Conservation (phyloP, 2,329 filamentous ascomycete genomes). For the Hymenoscyphus albidus region DNA sequence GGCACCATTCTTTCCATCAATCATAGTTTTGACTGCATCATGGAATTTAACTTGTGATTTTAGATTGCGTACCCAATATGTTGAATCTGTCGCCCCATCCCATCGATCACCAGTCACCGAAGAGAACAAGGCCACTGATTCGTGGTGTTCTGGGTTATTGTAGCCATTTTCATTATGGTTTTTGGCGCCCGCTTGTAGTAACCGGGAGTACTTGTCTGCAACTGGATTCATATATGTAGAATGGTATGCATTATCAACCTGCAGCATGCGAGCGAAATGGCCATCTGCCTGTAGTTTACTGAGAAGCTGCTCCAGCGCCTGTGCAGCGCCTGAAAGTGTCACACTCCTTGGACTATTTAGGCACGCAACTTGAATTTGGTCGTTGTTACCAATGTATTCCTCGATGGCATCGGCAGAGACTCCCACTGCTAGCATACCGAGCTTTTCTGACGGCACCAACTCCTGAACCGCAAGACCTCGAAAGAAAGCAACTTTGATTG, state of each 20-base stretch:
- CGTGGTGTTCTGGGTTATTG: too few relatives aligned
- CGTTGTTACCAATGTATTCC: too few relatives aligned
- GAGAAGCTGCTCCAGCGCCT: conserved; percentile 16
- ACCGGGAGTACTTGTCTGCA: conserved; percentile 1
- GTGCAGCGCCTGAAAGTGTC: conserved; percentile 25
- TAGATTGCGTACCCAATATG: conserved; percentile 21
- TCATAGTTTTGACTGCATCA: conserved; percentile 10
- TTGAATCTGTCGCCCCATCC: conserved; percentile 4
- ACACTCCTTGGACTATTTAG: conserved; percentile 29
- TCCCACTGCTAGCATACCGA: conserved; percentile 20
- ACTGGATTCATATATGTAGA: conserved; percentile 21
- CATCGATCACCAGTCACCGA: background rate
- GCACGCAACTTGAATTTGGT: conserved; percentile 27
- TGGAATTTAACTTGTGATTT: conserved; percentile 19
- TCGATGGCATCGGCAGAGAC: conserved; percentile 7
- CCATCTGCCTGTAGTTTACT: conserved; percentile 9
- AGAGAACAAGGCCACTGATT: conserved; percentile 2
- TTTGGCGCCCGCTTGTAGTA: background rate
- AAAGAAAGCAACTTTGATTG: conserved; percentile 18
- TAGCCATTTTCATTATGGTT: background rate
- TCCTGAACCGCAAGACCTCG: conserved; percentile 10
- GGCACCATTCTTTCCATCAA: background rate
- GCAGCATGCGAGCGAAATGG: conserved; percentile 25
- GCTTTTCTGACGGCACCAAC: background rate
- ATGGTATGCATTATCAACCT: conserved; percentile 30